phyloP scores from a whole-genome alignment of 441 rosid species.

The Macaranga tanarius region DNA sequence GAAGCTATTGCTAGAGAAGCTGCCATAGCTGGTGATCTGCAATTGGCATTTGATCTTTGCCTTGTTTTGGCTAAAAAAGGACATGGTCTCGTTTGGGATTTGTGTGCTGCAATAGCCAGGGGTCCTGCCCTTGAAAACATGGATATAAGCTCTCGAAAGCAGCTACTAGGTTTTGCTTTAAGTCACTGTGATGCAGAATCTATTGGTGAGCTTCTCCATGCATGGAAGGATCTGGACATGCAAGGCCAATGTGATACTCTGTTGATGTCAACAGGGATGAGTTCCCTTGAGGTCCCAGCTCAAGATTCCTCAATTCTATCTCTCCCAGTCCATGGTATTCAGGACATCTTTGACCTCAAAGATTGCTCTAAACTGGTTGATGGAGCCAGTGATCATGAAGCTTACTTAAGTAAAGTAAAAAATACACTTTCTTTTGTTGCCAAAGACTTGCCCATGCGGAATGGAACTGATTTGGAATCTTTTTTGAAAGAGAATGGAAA shows the following conservation, averaged over 20 bases:
- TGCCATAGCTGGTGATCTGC: slow-evolving; percentile 96
- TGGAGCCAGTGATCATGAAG: slow-evolving; percentile 47
- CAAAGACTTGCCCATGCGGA: slow-evolving; percentile 57
- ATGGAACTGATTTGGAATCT: slow-evolving; percentile 55
- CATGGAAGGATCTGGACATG: slow-evolving; percentile 97
- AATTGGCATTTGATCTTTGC: slow-evolving; percentile 95
- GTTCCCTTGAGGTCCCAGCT: slow-evolving; percentile 43
- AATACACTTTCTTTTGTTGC: slow-evolving; percentile 60
- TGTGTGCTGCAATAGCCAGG: slow-evolving; percentile 98
- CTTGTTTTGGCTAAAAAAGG: slow-evolving; percentile 84
- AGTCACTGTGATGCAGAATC: slow-evolving; percentile 97
- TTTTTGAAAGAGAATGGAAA: slow-evolving; percentile 75
- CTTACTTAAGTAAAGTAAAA: slow-evolving; percentile 44
- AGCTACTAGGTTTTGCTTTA: slow-evolving; percentile 84
- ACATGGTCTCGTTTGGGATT: slow-evolving; percentile 95
- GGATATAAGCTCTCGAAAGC: slow-evolving; percentile 81
- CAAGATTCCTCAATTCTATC: slow-evolving; percentile 36
- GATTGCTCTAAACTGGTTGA: slow-evolving; percentile 49
- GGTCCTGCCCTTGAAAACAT: slow-evolving; percentile 95
- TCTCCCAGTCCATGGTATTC: slow-evolving; percentile 35
- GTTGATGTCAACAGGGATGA: slow-evolving; percentile 53
- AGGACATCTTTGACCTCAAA: slow-evolving; percentile 47
- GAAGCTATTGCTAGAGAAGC: slow-evolving; percentile 99
- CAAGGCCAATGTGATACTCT: slow-evolving; percentile 80
- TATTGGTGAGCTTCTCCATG: slow-evolving; percentile 86